Evolutionary conservation across 1,284 basidiomycete species (phyloP), one percentile per base, ranked within the genome.

Genomic region (Erythrobasidium hasegawianum): DNA sequence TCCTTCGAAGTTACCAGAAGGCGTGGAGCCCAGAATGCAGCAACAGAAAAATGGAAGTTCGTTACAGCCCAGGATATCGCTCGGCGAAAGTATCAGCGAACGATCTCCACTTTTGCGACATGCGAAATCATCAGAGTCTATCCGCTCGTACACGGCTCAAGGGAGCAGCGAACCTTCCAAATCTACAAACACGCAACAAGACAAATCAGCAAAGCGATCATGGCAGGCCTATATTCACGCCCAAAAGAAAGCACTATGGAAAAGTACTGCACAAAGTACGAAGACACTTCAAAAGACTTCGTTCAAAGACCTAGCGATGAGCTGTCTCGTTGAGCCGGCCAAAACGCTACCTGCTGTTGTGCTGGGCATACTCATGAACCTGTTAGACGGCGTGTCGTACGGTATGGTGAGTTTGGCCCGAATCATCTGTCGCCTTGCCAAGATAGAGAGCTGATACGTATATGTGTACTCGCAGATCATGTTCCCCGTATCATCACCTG

Each of bases 321-420:
- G 22, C 10, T n/a, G 40, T 11, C 13, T 64, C 1, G 16, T 64
- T 14, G 53, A 64, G 33, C 61, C 61, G 16, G 40, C 56, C 13
- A 64, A 64, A 26, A 64, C 61, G 11, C 40, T 69, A 18, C 94
- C 94, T 0, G 90, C 92, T 0, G 91, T 95, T 10, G 76, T 94
- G 11, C 81, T 97, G 9, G 94, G 94, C 1, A 83, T 86, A 70
- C 78, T 97, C 50, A 80, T 98, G 70, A 98, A 98, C 75, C 84
- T 97, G 49, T 81, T 98, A 24, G 95, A 98, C 75, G 96, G 93
- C 3, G 86, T 97, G 49, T 80, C 79, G 54, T 84, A 83, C 64
- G 79, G 79, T 43, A 56, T 75, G 79, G 79, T 59, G 78, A 56
- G 66, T 20, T 29, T 58, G 33, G 9, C 40, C 22, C 54, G n/a